Evolutionary conservation across 177 flowering plant species (phyloP), one percentile per base, ranked within the genome.

Genomic region (Vitis hybrid): DNA sequence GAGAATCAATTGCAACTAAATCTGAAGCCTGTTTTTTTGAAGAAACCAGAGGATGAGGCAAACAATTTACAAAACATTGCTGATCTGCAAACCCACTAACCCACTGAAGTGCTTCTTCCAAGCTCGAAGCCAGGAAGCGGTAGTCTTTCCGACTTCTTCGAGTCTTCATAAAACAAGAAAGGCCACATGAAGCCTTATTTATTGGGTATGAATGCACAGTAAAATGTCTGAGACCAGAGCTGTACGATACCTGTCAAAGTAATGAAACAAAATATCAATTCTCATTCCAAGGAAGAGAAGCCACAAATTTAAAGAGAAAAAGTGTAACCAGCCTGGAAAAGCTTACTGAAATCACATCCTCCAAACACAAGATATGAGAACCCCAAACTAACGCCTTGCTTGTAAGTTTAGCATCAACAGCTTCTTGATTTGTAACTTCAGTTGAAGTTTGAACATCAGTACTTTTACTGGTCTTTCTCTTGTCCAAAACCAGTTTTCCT

Each of bases 361-460:
- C 89, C 23, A 95, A 86, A 62, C 59, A 69, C 63, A 95, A 80
- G 82, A 86, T 71, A 68, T 86, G 82, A 62, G 89, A 80, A 60
- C 97, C 97, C 94, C 97, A 95, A 61, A 91, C 71, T 65, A 95
- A 81, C 51, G 99, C 97, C 83, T 84, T 90, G 89, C 91, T 95
- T 3, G 99, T 90, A 60, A 95, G 91, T 80, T 87, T 91, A 51
- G 97, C 97, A 82, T 87, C 93, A 70, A 90, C 79, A 13, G 87
- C 84, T 73, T 79, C 83, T 68, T 80, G 85, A 55, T 74, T 82
- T 55, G 79, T 60, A 54, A 65, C 59, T 54, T 87, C 91, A 40
- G 82, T 58, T 51, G 88, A 75, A 52, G 74, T 69, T 71, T 85
- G 83, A 19, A 30, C 75, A 59, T 88, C 88, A 54, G 69, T 34